Percentiles rank a stretch among this genome's conserved stretches.
Conservation (phyloP, 805 yeast genomes). For the Cyberlindnera xylosilytica region DNA sequence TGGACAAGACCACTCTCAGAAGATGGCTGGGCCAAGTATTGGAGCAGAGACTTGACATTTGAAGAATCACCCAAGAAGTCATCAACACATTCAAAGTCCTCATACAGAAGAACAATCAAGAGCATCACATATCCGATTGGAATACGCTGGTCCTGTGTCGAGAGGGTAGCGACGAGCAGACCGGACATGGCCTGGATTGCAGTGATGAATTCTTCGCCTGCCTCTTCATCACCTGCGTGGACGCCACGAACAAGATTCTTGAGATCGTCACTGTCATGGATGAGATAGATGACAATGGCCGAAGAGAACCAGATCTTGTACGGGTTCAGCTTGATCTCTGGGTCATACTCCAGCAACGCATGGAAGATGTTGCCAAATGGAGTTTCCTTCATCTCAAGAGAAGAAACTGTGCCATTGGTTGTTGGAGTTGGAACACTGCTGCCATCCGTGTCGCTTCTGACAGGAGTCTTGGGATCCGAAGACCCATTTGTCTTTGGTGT, state of each 20-base stretch:
- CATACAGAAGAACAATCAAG: slow-evolving; percentile 73
- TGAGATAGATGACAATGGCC: slow-evolving; percentile 56
- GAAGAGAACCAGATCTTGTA: slow-evolving; percentile 84
- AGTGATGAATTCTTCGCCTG: slow-evolving; percentile 66
- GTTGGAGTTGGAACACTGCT: not conserved
- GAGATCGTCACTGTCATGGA: slow-evolving; percentile 51
- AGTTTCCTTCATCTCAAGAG: slow-evolving; percentile 18
- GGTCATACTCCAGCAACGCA: slow-evolving; percentile 73
- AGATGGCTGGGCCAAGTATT: slow-evolving; percentile 53
- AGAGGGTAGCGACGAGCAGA: slow-evolving; percentile 61
- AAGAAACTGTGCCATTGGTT: slow-evolving; percentile 3
- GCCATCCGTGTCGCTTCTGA: not conserved
- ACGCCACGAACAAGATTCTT: slow-evolving; percentile 47
- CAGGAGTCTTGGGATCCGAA: slow-evolving; percentile 1
- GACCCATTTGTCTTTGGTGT: not conserved
- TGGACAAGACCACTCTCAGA: slow-evolving; percentile 58
- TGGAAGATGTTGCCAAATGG: slow-evolving; percentile 63
- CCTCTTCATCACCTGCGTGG: slow-evolving; percentile 54
- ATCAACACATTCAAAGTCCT: slow-evolving; percentile 69
- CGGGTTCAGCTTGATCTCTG: slow-evolving; percentile 72
- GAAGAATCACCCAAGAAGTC: slow-evolving; percentile 70
- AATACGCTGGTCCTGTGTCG: slow-evolving; percentile 66
- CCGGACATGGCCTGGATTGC: slow-evolving; percentile 78
- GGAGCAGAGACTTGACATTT: slow-evolving; percentile 61
- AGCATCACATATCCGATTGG: slow-evolving; percentile 76